Evolutionary conservation across 1,284 basidiomycete genomes (phyloP).

Genomic region (Malassezia japonica): DNA sequence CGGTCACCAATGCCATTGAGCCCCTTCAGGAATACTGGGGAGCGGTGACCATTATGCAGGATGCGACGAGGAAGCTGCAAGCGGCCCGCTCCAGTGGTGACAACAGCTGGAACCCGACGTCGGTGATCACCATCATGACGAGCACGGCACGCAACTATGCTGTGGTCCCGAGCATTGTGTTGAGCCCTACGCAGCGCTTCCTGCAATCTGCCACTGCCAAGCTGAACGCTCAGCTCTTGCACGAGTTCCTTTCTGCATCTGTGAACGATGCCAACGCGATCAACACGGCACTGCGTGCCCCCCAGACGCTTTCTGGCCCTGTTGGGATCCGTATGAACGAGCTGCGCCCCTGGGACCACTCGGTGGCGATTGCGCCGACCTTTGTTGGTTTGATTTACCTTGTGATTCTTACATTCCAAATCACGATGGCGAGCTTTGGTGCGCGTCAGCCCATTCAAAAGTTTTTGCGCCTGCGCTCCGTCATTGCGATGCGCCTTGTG

Average conservation of each 20-base stretch:
- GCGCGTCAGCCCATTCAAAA: constrained; percentile 26
- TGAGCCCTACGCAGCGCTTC: constrained; percentile 19
- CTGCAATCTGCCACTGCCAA: constrained; percentile 15
- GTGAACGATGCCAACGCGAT: constrained; percentile 23
- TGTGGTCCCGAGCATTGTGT: constrained; percentile 22
- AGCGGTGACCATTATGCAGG: constrained; percentile 25
- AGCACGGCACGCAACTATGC: constrained; percentile 30
- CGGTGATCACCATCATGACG: constrained; percentile 25
- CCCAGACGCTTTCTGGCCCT: constrained; percentile 56
- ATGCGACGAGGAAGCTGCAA: constrained; percentile 23
- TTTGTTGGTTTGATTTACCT: constrained; percentile 70
- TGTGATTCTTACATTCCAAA: constrained; percentile 53
- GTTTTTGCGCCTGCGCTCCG: constrained; percentile 26
- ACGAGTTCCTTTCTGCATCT: constrained; percentile 21
- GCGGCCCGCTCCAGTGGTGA: constrained; percentile 31
- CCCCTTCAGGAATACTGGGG: constrained; percentile 17
- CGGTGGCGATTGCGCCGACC: constrained; percentile 63
- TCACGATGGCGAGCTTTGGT: constrained; percentile 29
- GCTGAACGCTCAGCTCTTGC: constrained; percentile 19
- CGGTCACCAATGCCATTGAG: constrained; percentile 27
- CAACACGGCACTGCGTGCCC: constrained; percentile 53
- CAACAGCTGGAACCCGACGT: constrained; percentile 26
- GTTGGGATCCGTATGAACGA: constrained; percentile 56
- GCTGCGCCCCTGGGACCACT: constrained; percentile 59
- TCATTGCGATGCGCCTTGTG: constrained; percentile 29